Evolutionary conservation across 257 asterid genomes (phyloP).

Genomic region (Nemophila menziesii): DNA sequence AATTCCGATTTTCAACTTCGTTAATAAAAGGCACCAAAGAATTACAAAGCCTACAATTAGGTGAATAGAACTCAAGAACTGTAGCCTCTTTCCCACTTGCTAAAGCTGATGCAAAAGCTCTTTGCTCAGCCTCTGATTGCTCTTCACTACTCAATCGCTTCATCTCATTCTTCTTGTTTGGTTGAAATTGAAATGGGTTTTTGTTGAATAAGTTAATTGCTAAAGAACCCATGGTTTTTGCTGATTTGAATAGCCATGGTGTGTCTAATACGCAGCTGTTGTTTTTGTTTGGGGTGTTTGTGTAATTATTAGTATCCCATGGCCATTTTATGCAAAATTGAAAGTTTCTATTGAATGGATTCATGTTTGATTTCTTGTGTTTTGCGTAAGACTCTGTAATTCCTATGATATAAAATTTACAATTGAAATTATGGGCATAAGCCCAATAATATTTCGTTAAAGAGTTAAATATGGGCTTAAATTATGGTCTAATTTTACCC

Average conservation of each 20-base stretch:
- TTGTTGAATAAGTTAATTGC: conserved; percentile 38
- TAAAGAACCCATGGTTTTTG: conserved; percentile 26
- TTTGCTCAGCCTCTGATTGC: conserved; percentile 71
- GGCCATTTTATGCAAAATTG: conserved; percentile 71
- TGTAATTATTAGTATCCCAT: conserved; percentile 30
- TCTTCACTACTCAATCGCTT: conserved; percentile 29
- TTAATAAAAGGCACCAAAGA: conserved; percentile 50
- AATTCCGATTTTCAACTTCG: conserved; percentile 53
- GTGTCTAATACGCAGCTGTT: conserved; percentile 41
- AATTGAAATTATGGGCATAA: too few species aligned
- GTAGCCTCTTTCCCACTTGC: conserved; percentile 61
- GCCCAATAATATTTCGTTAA: too few species aligned
- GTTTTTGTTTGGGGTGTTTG: conserved; percentile 13
- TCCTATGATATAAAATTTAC: too few species aligned
- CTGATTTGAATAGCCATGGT: conserved; percentile 66
- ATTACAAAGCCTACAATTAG: conserved; percentile 71
- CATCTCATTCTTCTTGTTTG: conserved; percentile 10
- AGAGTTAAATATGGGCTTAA: too few species aligned
- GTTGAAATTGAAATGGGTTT: conserved; percentile 8
- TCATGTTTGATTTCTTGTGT: conserved; percentile 18
- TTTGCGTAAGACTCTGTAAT: neutral
- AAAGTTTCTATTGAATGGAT: conserved; percentile 29
- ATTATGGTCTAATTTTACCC: too few species aligned
- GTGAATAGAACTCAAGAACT: conserved; percentile 71
- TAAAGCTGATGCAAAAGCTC: conserved; percentile 63